Percentiles rank a stretch among this genome's conserved stretches.
phyloP scores from a whole-genome alignment of 2,329 filamentous ascomycete species.

The Pseudogymnoascus verrucosus region DNA sequence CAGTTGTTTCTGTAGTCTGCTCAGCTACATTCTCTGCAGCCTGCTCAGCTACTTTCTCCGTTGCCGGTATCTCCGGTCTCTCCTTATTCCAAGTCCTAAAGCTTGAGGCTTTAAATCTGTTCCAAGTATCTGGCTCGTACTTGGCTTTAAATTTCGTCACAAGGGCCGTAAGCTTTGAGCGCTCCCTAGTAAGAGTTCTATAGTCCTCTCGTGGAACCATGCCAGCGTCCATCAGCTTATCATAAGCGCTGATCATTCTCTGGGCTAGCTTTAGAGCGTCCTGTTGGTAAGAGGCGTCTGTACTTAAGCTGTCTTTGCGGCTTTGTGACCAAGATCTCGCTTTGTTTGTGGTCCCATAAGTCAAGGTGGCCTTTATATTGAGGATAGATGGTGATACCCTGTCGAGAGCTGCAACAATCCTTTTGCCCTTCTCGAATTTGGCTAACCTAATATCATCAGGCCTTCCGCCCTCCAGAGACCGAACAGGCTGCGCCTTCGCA shows the following conservation, averaged over 20 bases:
- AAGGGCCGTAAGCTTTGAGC: slow-evolving; percentile 30
- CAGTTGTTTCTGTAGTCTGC: background rate
- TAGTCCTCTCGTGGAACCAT: slow-evolving; percentile 20
- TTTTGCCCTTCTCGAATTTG: slow-evolving; percentile 39
- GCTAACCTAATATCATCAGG: slow-evolving; percentile 19
- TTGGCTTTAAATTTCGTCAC: slow-evolving; percentile 24
- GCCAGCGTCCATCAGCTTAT: slow-evolving; percentile 23
- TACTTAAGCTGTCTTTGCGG: background rate
- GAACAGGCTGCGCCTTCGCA: slow-evolving; percentile 15
- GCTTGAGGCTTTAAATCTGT: slow-evolving; percentile 12
- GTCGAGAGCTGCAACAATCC: slow-evolving; percentile 43
- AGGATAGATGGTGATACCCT: slow-evolving; percentile 30
- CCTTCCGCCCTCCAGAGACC: background rate
- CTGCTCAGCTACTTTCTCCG: background rate
- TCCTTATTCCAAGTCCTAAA: slow-evolving; percentile 21
- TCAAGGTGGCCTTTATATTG: slow-evolving; percentile 22
- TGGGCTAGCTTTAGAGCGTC: slow-evolving; percentile 21
- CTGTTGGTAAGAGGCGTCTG: slow-evolving; percentile 9
- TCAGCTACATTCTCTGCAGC: background rate
- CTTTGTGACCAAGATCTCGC: background rate
- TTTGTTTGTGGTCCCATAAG: slow-evolving; percentile 17
- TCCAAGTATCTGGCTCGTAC: slow-evolving; percentile 10
- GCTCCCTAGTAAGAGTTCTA: slow-evolving; percentile 17
- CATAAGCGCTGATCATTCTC: slow-evolving; percentile 27
- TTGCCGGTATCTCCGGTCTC: slow-evolving; percentile 14